Conservation (phyloP, 441 rosid genomes). For the Gossypium schwendimanii region DNA sequence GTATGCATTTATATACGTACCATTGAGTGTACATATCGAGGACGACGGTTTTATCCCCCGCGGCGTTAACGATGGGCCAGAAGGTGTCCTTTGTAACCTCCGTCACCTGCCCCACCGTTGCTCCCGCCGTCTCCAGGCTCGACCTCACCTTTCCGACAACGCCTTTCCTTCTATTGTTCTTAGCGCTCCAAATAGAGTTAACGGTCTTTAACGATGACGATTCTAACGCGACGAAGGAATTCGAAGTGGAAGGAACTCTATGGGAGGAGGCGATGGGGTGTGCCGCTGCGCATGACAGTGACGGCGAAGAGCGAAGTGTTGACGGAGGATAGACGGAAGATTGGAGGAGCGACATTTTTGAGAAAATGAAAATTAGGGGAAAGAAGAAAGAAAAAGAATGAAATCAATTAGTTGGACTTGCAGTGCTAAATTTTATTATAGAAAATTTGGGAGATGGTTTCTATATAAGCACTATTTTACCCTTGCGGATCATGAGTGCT, state of each 20-base stretch:
- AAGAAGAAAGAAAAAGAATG: background rate
- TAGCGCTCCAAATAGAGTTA: background rate
- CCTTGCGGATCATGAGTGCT: background rate
- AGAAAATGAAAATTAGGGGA: background rate
- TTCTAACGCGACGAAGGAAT: slow-evolving; percentile 10
- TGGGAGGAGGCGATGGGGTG: slow-evolving; percentile 18
- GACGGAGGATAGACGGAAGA: slow-evolving; percentile 37
- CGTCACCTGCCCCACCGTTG: slow-evolving; percentile 69
- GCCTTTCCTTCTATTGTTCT: slow-evolving; percentile 10
- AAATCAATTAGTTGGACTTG: background rate
- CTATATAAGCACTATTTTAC: background rate
- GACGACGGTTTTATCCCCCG: slow-evolving; percentile 73
- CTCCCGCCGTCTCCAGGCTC: slow-evolving; percentile 50
- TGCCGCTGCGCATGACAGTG: slow-evolving; percentile 9
- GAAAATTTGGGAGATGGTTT: background rate
- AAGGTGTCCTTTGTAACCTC: slow-evolving; percentile 82
- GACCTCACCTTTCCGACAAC: slow-evolving; percentile 31
- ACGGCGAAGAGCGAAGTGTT: slow-evolving; percentile 22
- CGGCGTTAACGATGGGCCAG: slow-evolving; percentile 84
- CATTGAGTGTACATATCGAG: slow-evolving; percentile 96
- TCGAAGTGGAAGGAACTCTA: slow-evolving; percentile 16
- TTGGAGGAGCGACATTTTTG: slow-evolving; percentile 40
- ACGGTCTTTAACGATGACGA: slow-evolving; percentile 10
- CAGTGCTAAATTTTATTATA: background rate
- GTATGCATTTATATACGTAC: slow-evolving; percentile 22